phyloP scores from a whole-genome alignment of 768 basidiomycete species.

The Candolleomyces efflorescens region DNA sequence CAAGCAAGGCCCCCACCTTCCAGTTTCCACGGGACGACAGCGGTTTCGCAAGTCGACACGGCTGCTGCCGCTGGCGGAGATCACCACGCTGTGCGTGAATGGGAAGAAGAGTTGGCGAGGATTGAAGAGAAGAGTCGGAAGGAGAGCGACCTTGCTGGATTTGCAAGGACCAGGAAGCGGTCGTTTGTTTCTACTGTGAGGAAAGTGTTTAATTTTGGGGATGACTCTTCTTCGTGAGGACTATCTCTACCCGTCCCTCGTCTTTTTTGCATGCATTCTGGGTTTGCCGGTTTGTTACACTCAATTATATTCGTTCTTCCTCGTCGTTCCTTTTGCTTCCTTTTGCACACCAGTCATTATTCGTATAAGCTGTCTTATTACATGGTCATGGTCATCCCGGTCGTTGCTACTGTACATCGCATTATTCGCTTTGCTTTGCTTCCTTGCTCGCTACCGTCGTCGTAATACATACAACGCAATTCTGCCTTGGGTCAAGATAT shows the following conservation, averaged over 20 bases:
- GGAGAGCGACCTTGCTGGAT: conserved; percentile 45
- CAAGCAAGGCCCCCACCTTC: background rate
- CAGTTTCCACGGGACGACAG: background rate
- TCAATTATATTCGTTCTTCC: background rate
- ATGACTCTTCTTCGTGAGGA: background rate
- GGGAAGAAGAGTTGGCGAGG: conserved; percentile 74
- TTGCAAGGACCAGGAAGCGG: conserved; percentile 33
- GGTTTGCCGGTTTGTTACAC: background rate
- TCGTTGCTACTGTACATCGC: background rate
- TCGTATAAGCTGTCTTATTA: background rate
- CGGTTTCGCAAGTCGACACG: conserved; percentile 8
- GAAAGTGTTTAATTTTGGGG: conserved; percentile 1
- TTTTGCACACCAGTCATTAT: background rate
- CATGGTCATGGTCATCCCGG: background rate
- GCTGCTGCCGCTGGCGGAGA: too few species aligned
- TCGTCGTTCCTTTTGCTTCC: background rate
- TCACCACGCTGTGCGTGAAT: conserved; percentile 50
- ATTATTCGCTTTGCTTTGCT: background rate
- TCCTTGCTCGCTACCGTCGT: background rate
- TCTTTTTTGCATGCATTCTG: background rate
- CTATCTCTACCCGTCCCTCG: background rate
- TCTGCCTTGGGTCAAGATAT: background rate
- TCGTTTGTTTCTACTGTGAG: conserved; percentile 17
- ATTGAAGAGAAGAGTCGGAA: conserved; percentile 62
- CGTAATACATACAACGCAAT: background rate